phyloP scores from a whole-genome alignment of 805 yeast genomes.

The Candida tallmaniae region DNA sequence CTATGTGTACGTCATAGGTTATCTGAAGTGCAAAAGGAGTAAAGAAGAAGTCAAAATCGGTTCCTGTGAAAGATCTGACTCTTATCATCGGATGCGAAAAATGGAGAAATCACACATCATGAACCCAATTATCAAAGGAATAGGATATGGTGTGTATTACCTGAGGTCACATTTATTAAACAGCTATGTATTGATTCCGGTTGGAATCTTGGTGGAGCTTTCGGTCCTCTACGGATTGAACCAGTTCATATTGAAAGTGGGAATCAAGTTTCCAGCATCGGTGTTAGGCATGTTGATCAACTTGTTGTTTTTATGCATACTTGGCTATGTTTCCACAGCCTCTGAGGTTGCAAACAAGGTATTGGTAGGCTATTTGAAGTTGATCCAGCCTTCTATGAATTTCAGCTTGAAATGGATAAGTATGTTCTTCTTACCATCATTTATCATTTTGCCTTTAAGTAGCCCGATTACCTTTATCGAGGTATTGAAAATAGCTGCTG shows the following conservation, averaged over 20 bases:
- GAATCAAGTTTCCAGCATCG: conserved; percentile 62
- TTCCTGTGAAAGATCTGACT: no score
- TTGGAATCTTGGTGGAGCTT: conserved; percentile 45
- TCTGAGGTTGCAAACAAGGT: conserved; percentile 14
- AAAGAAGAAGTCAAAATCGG: no score
- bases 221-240: conserved; percentile 51
- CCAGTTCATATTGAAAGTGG: conserved; percentile 38
- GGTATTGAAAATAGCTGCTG: conserved; percentile 69
- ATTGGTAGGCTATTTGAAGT: conserved; percentile 25
- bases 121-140: conserved; percentile 1
- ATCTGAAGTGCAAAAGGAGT: no score
- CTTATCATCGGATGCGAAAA: no score
- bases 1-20: no score
- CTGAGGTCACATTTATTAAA: conserved; percentile 32
- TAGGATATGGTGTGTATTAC: conserved; percentile 27
- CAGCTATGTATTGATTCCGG: conserved; percentile 44
- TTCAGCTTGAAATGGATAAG: conserved; percentile 75
- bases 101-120: no score
- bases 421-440: conserved; percentile 73
- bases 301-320: conserved; percentile 40
- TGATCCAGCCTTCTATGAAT: conserved; percentile 60
- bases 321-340: conserved; percentile 22
- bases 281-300: conserved; percentile 66
- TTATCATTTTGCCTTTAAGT: conserved; percentile 65
- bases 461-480: conserved; percentile 62